Percentiles rank a stretch among this genome's conserved stretches.
These are phyloP conservation scores for Colletotrichum sp. DNA, from an alignment of 2,329 filamentous ascomycete genomes.

Conservation along the genomic window DNA sequence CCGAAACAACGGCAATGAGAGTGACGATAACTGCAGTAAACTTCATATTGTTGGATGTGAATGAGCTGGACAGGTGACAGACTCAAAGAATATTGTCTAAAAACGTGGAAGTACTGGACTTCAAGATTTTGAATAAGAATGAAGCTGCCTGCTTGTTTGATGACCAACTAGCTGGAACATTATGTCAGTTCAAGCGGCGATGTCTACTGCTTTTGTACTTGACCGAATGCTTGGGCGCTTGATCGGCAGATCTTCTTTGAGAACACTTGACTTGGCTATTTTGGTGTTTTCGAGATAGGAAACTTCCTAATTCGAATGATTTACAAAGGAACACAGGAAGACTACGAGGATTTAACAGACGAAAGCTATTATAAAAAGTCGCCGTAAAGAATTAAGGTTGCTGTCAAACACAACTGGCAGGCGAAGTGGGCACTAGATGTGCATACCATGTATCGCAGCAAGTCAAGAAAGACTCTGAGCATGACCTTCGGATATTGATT, in stretches of 20 bases:
- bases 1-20: not conserved
- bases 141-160: not conserved
- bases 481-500: not conserved
- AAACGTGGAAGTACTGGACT: not conserved
- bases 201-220: not conserved
- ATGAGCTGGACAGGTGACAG: not conserved
- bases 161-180: not conserved
- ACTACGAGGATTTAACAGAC: not conserved
- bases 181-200: not conserved
- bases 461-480: not conserved
- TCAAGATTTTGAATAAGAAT: not conserved
- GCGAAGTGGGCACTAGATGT: not conserved
- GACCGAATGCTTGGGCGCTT: not conserved
- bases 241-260: not conserved
- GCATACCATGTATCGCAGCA: not conserved
- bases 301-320: not conserved
- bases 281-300: not conserved
- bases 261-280: not conserved
- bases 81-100: not conserved
- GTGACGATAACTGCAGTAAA: not conserved
- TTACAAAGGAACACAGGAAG: not conserved
- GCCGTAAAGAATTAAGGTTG: not conserved
- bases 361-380: not conserved
- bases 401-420: not conserved
- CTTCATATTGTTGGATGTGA: not conserved